Conservation (phyloP, 495 filamentous ascomycete genomes). For the Beverwykella pulmonaria region DNA sequence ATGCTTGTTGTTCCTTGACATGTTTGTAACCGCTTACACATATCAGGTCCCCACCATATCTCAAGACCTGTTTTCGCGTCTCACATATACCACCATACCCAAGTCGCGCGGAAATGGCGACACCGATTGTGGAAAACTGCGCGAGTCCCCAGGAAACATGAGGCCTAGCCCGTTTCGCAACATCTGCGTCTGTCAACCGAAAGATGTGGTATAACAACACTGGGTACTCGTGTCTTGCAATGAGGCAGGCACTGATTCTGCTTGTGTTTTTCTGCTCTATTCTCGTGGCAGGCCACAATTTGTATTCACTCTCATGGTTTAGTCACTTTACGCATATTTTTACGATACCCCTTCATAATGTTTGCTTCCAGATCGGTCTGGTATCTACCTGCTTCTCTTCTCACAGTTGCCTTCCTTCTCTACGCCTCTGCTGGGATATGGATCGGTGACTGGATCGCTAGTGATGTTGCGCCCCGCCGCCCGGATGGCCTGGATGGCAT, state of each 20-base stretch:
- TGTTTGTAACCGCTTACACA: background rate
- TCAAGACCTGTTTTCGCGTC: background rate
- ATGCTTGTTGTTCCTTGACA: background rate
- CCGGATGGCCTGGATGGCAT: background rate
- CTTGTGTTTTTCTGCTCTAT: background rate
- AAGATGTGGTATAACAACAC: background rate
- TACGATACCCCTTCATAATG: constrained; percentile 23
- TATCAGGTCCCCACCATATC: background rate
- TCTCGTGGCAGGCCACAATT: constrained; percentile 22
- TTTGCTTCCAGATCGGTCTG: constrained; percentile 14
- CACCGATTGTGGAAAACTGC: background rate
- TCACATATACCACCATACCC: background rate
- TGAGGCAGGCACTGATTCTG: background rate
- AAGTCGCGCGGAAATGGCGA: background rate
- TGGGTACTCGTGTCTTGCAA: background rate
- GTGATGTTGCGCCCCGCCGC: background rate
- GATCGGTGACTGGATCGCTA: background rate
- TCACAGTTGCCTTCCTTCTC: constrained; percentile 2
- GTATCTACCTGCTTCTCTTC: constrained; percentile 15
- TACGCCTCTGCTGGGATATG: constrained; percentile 1
- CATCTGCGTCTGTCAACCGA: background rate
- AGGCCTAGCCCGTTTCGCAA: constrained; percentile 21
- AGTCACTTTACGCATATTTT: background rate
- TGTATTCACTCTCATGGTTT: background rate
- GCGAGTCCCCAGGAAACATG: constrained; percentile 18